Evolutionary conservation across 371 early-diverging fungal species (phyloP).

Genomic region (Mortierella sp.): DNA sequence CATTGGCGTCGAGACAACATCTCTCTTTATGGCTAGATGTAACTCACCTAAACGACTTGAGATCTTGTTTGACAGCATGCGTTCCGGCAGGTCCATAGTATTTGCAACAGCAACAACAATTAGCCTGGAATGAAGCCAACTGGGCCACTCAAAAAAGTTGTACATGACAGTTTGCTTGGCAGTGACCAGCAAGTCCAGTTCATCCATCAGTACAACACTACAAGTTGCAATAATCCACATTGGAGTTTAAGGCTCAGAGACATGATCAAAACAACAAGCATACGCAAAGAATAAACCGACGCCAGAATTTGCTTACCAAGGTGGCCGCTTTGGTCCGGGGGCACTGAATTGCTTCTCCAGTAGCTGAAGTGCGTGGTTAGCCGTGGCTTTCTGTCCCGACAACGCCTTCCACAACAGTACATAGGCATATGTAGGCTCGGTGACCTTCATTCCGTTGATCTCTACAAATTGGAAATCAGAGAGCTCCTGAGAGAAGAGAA

Average conservation of each 20-base stretch:
- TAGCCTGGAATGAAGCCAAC: slow-evolving; percentile 79
- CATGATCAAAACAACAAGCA: too few relatives aligned
- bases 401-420: slow-evolving; percentile 84
- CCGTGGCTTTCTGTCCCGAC: slow-evolving; percentile 68
- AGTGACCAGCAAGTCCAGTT: slow-evolving; percentile 95
- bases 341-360: slow-evolving; percentile 77
- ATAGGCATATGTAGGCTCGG: slow-evolving; percentile 92
- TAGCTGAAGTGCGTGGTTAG: slow-evolving; percentile 81
- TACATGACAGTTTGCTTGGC: slow-evolving; percentile 95
- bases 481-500: slow-evolving; percentile 58
- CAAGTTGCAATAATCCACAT: neutral
- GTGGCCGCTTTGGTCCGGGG: slow-evolving; percentile 53
- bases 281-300: too few relatives aligned
- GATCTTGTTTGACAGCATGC: slow-evolving; percentile 90
- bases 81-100: slow-evolving; percentile 98
- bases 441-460: slow-evolving; percentile 96
- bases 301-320: slow-evolving; percentile 26
- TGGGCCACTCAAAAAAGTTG: slow-evolving; percentile 99
- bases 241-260: neutral
- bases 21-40: neutral
- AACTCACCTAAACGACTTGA: slow-evolving; percentile 89
- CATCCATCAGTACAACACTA: slow-evolving; percentile 96
- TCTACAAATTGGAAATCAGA: slow-evolving; percentile 87
- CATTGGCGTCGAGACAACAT: neutral
- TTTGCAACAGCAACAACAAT: slow-evolving; percentile 98